Evolutionary conservation across 768 basidiomycete species (phyloP).

Genomic region (Boletales sp.): DNA sequence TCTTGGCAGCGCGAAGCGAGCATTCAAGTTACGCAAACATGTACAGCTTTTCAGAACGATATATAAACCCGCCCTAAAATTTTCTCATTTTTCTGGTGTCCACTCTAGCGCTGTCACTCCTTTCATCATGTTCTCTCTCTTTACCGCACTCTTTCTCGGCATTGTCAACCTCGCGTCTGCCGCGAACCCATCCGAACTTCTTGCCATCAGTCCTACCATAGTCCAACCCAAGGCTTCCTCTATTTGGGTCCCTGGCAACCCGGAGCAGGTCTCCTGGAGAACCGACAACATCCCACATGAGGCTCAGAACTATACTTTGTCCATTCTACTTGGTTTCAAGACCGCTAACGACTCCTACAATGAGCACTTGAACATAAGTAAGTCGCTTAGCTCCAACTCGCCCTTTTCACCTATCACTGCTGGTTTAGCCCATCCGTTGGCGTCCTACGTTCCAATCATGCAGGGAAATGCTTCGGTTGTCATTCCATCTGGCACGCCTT

Average conservation of each 20-base stretch:
- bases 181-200: conserved; percentile 22
- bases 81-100: too few species aligned
- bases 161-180: conserved; percentile 27
- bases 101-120: conserved; percentile 13
- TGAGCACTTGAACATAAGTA: conserved; percentile 51
- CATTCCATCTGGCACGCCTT: conserved; percentile 43
- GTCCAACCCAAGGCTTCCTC: conserved; percentile 31
- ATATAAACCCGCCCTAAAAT: too few species aligned
- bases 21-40: too few species aligned
- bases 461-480: conserved; percentile 46
- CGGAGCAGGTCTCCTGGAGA: conserved; percentile 43
- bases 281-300: conserved; percentile 36
- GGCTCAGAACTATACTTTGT: conserved; percentile 33
- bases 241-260: conserved; percentile 37
- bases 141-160: conserved; percentile 32
- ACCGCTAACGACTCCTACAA: conserved; percentile 20
- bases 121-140: conserved; percentile 16
- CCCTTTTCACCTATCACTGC: conserved; percentile 4
- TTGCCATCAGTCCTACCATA: conserved; percentile 42
- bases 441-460: conserved; percentile 48
- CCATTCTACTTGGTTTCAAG: conserved; percentile 44
- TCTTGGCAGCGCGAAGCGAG: too few species aligned
- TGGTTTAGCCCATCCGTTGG: conserved; percentile 53
- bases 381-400: conserved; percentile 12
- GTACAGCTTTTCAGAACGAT: too few species aligned